Evolutionary conservation across 306 rosid genomes (phyloP).

Genomic region (Comarum palustre): DNA sequence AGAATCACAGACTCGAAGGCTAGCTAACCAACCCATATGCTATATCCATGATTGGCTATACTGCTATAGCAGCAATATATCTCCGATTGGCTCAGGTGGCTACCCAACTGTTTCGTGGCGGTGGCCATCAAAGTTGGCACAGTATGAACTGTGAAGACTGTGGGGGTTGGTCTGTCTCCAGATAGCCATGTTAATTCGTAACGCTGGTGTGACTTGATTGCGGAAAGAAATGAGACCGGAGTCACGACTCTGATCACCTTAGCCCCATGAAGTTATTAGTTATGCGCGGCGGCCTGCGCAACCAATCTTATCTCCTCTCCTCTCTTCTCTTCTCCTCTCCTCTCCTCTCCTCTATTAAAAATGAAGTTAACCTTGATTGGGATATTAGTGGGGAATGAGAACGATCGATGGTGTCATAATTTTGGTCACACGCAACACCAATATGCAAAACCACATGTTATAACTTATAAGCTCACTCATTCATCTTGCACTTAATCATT

Average conservation of each 20-base stretch:
- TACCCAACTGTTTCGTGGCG: not conserved
- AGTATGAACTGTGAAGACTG: not conserved
- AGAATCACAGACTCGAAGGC: not conserved
- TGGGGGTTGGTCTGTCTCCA: slow-evolving; percentile 4
- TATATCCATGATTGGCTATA: not conserved
- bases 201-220: slow-evolving; percentile 4
- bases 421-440: not conserved
- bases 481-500: not conserved
- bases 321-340: too few relatives aligned
- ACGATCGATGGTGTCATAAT: not conserved
- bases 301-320: too few relatives aligned
- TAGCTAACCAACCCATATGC: not conserved
- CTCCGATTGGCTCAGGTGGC: not conserved
- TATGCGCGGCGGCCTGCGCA: not conserved
- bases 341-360: not conserved
- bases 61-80: not conserved
- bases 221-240: not conserved
- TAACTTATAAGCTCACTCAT: not conserved
- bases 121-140: not conserved
- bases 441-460: not conserved
- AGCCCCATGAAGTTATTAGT: not conserved
- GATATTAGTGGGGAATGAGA: not conserved
- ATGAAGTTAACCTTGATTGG: not conserved
- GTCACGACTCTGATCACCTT: not conserved
- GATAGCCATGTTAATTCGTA: not conserved